These are phyloP conservation scores for Fusarium acutatum DNA, from an alignment of 2,329 filamentous ascomycete species.

Conservation along the genomic window DNA sequence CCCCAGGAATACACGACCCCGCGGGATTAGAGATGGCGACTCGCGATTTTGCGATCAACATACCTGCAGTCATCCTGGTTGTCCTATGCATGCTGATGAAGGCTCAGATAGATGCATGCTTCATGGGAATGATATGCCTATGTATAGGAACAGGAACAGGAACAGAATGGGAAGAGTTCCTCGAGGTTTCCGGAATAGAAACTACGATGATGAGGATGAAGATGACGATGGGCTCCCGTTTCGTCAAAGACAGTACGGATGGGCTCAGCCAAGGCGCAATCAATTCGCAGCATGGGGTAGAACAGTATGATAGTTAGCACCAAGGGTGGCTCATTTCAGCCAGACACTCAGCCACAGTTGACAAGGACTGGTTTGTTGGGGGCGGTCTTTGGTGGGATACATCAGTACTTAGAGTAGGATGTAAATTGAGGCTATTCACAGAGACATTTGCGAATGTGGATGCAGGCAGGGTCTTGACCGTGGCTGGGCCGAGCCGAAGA, in stretches of 20 bases:
- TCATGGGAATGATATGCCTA: slow-evolving; percentile 8
- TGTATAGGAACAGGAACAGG: background rate
- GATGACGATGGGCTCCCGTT: background rate
- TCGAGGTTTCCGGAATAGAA: background rate
- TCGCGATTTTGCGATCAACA: slow-evolving; percentile 33
- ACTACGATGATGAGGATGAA: background rate
- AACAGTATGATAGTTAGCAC: slow-evolving; percentile 1
- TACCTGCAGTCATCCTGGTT: slow-evolving; percentile 30
- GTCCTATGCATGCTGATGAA: slow-evolving; percentile 11
- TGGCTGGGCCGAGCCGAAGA: slow-evolving; percentile 19
- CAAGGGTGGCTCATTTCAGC: background rate
- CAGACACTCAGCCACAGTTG: background rate
- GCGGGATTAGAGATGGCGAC: background rate
- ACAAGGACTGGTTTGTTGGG: background rate
- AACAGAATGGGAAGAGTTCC: background rate
- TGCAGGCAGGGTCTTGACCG: background rate
- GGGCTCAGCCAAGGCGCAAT: slow-evolving; percentile 24
- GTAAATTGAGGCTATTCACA: slow-evolving; percentile 18
- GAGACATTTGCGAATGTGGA: background rate
- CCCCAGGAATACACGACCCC: slow-evolving; percentile 1
- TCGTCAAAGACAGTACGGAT: slow-evolving; percentile 19
- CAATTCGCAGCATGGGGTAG: slow-evolving; percentile 33
- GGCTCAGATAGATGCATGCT: slow-evolving; percentile 24
- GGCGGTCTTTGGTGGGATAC: background rate
- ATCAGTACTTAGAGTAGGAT: background rate